These are phyloP conservation scores for Rhizophora mangle DNA, from an alignment of 345 rosid genomes.

Conservation along the genomic window DNA sequence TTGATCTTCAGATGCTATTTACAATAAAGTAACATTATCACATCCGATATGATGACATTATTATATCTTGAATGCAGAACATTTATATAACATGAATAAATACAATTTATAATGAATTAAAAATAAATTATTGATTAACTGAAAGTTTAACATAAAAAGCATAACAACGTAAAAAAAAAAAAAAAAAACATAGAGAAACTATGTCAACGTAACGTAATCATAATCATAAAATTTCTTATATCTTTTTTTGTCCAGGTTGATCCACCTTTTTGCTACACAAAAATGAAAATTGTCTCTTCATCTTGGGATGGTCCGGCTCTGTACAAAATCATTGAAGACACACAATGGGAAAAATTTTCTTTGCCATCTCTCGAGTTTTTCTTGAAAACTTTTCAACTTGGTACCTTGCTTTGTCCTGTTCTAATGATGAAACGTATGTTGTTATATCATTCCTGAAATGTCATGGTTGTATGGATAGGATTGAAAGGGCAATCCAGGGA, in stretches of 20 bases:
- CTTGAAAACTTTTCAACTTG: not conserved
- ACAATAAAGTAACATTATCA: too few relatives aligned
- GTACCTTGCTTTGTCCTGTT: slow-evolving; percentile 5
- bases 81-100: too few relatives aligned
- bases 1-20: not conserved
- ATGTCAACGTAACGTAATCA: too few relatives aligned
- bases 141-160: too few relatives aligned
- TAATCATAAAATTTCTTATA: too few relatives aligned
- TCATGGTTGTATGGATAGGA: slow-evolving; percentile 16
- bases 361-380: not conserved
- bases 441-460: not conserved
- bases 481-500: slow-evolving; percentile 6
- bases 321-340: not conserved
- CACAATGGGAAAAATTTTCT: not conserved
- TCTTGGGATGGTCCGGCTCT: not conserved
- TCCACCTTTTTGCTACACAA: not conserved
- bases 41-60: too few relatives aligned
- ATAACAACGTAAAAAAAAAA: too few relatives aligned
- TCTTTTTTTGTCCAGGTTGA: not conserved
- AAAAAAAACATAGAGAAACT: too few relatives aligned
- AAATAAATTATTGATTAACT: too few relatives aligned
- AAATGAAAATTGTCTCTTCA: not conserved
- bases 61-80: too few relatives aligned
- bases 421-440: not conserved
- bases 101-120: too few relatives aligned